Percentiles rank a stretch among this genome's conserved stretches.
Evolutionary conservation across 495 filamentous ascomycete genomes (phyloP).

Genomic region (Durotheca rogersii): DNA sequence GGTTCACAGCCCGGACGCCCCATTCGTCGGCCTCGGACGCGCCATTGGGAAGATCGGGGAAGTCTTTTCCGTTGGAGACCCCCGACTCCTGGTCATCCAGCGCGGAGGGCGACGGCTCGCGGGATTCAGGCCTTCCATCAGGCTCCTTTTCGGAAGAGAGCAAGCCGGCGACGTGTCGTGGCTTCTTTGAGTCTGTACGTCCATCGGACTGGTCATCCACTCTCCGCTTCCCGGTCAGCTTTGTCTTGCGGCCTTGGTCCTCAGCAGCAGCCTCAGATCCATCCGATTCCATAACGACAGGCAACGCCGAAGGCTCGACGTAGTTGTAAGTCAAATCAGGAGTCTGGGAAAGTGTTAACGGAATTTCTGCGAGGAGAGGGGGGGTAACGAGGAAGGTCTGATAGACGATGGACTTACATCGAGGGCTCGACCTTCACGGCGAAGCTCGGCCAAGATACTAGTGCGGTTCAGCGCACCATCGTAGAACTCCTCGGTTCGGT

Average conservation of each 20-base stretch:
- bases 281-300: slow-evolving; percentile 26
- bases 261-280: slow-evolving; percentile 15
- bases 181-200: slow-evolving; percentile 42
- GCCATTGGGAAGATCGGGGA: slow-evolving; percentile 42
- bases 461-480: slow-evolving; percentile 39
- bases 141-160: slow-evolving; percentile 44
- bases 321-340: slow-evolving; percentile 36
- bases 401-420: slow-evolving; percentile 41
- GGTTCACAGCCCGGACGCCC: slow-evolving; percentile 42
- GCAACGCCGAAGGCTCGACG: slow-evolving; percentile 40
- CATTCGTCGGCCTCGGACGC: slow-evolving; percentile 42
- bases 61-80: slow-evolving; percentile 25
- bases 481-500: slow-evolving; percentile 38
- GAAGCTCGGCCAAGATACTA: slow-evolving; percentile 39
- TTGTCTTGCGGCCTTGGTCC: slow-evolving; percentile 18
- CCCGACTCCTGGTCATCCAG: slow-evolving; percentile 16
- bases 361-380: slow-evolving; percentile 1
- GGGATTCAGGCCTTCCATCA: slow-evolving; percentile 42
- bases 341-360: slow-evolving; percentile 33
- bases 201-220: slow-evolving; percentile 44
- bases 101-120: slow-evolving; percentile 40
- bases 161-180: slow-evolving; percentile 44
- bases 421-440: slow-evolving; percentile 36
- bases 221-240: slow-evolving; percentile 38
- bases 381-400: slow-evolving; percentile 1